These are phyloP conservation scores for Emmonsiellopsis sp. DNA, from an alignment of 2,329 filamentous ascomycete species.

Conservation along the genomic window DNA sequence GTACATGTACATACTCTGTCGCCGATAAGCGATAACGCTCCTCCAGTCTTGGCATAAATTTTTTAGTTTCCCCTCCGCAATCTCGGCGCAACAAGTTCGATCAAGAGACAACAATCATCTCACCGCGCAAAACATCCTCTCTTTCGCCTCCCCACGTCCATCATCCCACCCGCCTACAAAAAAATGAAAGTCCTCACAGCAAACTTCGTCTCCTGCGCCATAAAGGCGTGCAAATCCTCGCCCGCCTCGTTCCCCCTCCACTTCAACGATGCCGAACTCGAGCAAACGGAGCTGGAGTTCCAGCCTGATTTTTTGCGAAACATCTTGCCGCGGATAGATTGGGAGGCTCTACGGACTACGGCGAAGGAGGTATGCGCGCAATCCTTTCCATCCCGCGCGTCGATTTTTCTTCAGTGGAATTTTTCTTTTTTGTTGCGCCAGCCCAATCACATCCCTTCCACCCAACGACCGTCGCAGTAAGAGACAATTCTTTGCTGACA, in stretches of 20 bases:
- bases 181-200: slow-evolving; percentile 89
- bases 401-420: no score
- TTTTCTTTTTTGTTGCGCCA: background rate
- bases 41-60: background rate
- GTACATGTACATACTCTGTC: background rate
- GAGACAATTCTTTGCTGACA: no score
- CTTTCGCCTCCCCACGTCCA: background rate
- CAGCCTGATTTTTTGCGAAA: slow-evolving; percentile 76
- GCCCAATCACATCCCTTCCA: no score
- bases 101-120: background rate
- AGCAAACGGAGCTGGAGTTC: slow-evolving; percentile 70
- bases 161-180: background rate
- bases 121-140: background rate
- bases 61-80: background rate
- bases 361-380: slow-evolving; percentile 51
- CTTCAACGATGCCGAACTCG: slow-evolving; percentile 83
- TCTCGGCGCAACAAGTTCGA: background rate
- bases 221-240: slow-evolving; percentile 84
- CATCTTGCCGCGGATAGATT: slow-evolving; percentile 79
- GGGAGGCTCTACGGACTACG: slow-evolving; percentile 68
- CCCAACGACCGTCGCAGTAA: no score
- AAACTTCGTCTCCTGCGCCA: slow-evolving; percentile 93
- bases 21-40: background rate
- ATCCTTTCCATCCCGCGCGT: no score
- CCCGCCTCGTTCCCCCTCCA: slow-evolving; percentile 79